Percentiles rank a stretch among this genome's conserved stretches.
phyloP scores from a whole-genome alignment of 164 flowering plant genomes.

The Macadamia tetraphylla region DNA sequence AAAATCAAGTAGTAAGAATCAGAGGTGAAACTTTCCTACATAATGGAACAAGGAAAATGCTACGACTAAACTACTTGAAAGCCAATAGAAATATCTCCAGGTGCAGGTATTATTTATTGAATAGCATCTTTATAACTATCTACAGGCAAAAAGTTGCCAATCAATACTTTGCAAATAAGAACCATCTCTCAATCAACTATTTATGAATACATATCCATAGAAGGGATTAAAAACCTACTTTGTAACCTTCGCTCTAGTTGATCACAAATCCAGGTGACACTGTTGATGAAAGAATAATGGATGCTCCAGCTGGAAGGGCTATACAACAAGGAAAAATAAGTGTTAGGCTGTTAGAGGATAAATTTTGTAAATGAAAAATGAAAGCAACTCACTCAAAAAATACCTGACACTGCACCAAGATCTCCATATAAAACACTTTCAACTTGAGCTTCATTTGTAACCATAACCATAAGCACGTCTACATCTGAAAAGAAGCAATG shows the following conservation, averaged over 20 bases:
- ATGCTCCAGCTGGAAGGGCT: slow-evolving; percentile 89
- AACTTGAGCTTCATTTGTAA: slow-evolving; percentile 92
- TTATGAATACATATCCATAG: not conserved
- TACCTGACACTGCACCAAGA: slow-evolving; percentile 79
- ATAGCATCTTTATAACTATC: too few species aligned
- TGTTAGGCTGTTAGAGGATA: not conserved
- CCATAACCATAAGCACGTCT: slow-evolving; percentile 87
- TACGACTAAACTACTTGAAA: too few species aligned
- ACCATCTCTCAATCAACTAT: not conserved
- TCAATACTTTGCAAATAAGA: not conserved
- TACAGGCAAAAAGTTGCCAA: too few species aligned
- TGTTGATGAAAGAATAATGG: slow-evolving; percentile 84
- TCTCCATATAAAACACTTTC: slow-evolving; percentile 83
- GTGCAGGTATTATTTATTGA: too few species aligned
- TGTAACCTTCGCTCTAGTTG: slow-evolving; percentile 60
- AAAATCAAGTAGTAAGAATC: too few species aligned
- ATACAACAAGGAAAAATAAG: slow-evolving; percentile 12
- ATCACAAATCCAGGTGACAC: slow-evolving; percentile 83
- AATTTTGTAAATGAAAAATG: slow-evolving; percentile 1
- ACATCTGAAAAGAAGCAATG: slow-evolving; percentile 45
- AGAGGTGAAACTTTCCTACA: too few species aligned
- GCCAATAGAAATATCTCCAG: too few species aligned
- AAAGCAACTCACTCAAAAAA: slow-evolving; percentile 1
- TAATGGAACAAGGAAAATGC: too few species aligned
- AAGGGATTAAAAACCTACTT: slow-evolving; percentile 37